These are phyloP conservation scores for Diospyros kaki DNA, from an alignment of 148 eudicot species.

Conservation along the genomic window DNA sequence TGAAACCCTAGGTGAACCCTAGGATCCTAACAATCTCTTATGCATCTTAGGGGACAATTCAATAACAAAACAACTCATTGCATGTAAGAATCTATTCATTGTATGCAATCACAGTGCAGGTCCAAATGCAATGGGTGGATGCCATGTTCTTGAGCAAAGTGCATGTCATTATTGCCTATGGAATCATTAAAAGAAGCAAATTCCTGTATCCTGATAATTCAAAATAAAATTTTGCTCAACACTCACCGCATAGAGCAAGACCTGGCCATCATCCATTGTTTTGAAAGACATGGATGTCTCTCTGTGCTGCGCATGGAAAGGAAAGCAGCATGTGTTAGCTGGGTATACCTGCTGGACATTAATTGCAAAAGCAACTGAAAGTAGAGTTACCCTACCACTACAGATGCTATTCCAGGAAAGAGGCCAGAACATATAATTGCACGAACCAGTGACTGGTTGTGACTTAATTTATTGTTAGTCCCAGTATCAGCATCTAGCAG, in stretches of 20 bases:
- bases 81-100: neutral
- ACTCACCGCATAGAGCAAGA: slow-evolving; percentile 87
- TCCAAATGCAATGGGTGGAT: neutral
- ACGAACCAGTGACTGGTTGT: slow-evolving; percentile 93
- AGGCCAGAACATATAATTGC: slow-evolving; percentile 96
- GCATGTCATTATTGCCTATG: neutral
- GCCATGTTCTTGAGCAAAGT: neutral
- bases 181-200: neutral
- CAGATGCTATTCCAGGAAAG: slow-evolving; percentile 95
- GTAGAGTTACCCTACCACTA: slow-evolving; percentile 62
- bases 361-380: slow-evolving; percentile 9
- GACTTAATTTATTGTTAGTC: slow-evolving; percentile 75
- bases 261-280: slow-evolving; percentile 99
- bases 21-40: too few relatives aligned
- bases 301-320: slow-evolving; percentile 64
- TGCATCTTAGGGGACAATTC: too few relatives aligned
- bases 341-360: neutral
- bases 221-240: neutral
- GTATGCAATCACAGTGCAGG: neutral
- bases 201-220: neutral
- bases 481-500: slow-evolving; percentile 63
- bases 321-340: neutral
- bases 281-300: slow-evolving; percentile 99
- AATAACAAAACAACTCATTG: too few relatives aligned
- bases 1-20: too few relatives aligned